These are phyloP conservation scores for Penicilliopsis zonata DNA, from an alignment of 495 filamentous ascomycete genomes.

Conservation along the genomic window DNA sequence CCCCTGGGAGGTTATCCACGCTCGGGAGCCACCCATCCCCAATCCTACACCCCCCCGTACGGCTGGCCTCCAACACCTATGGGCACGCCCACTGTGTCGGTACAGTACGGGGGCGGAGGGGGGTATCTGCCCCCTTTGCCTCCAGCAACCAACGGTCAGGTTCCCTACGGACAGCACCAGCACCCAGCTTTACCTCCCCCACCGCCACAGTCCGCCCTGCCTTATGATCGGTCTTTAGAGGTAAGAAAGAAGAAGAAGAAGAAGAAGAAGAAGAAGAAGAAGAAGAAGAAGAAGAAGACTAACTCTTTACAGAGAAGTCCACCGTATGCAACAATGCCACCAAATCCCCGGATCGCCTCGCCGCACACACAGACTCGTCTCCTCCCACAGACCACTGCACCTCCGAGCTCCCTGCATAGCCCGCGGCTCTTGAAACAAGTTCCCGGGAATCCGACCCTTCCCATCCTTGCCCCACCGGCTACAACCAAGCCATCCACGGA, in stretches of 20 bases:
- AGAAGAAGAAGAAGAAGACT: too few relatives aligned
- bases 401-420: slow-evolving; percentile 9
- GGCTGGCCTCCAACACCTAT: slow-evolving; percentile 56
- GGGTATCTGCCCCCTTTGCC: slow-evolving; percentile 25
- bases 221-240: too few relatives aligned
- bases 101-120: slow-evolving; percentile 22
- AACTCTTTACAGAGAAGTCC: slow-evolving; percentile 18
- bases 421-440: slow-evolving; percentile 22
- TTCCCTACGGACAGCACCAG: slow-evolving; percentile 17
- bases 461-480: slow-evolving; percentile 10
- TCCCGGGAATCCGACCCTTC: slow-evolving; percentile 11
- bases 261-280: too few relatives aligned
- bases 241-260: too few relatives aligned
- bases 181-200: slow-evolving; percentile 10
- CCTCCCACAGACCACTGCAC: slow-evolving; percentile 16
- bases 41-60: slow-evolving; percentile 37
- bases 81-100: slow-evolving; percentile 26
- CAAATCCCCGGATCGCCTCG: slow-evolving; percentile 25
- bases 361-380: slow-evolving; percentile 21
- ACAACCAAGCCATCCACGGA: slow-evolving; percentile 15
- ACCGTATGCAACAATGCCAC: slow-evolving; percentile 13
- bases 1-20: slow-evolving; percentile 38
- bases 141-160: slow-evolving; percentile 16
- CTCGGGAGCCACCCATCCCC: slow-evolving; percentile 29
- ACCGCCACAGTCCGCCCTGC: slow-evolving; percentile 3